These are phyloP conservation scores for Phytophthora tentaculata DNA, from an alignment of 352 stramenopile species.

Conservation along the genomic window DNA sequence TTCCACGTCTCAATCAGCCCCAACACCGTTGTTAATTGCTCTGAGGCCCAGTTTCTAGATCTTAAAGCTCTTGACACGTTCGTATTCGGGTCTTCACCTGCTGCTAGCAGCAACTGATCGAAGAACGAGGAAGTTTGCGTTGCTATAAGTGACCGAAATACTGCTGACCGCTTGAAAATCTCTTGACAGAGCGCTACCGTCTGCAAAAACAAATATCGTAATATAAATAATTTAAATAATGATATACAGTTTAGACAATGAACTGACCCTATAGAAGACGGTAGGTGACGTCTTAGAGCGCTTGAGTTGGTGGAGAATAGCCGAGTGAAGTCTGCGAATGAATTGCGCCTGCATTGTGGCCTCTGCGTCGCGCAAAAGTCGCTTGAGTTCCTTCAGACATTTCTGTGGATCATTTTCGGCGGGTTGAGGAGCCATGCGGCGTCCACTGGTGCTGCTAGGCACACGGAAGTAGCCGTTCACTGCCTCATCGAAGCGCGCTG, in stretches of 20 bases:
- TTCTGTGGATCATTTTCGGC: neutral
- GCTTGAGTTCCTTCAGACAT: constrained; percentile 44
- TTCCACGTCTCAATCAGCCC: constrained; percentile 68
- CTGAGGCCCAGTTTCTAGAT: constrained; percentile 20
- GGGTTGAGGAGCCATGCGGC: neutral
- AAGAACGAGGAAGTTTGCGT: constrained; percentile 53
- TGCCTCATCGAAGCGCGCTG: constrained; percentile 29
- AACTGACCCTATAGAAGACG: constrained; percentile 33
- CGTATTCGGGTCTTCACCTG: constrained; percentile 44
- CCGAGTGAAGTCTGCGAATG: constrained; percentile 31
- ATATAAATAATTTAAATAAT: neutral
- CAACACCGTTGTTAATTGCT: constrained; percentile 43
- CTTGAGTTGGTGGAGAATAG: constrained; percentile 34
- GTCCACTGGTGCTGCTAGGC: neutral
- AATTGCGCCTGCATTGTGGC: constrained; percentile 32
- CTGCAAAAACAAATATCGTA: constrained; percentile 18
- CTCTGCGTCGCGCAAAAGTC: constrained; percentile 32
- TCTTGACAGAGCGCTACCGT: constrained; percentile 47
- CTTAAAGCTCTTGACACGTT: constrained; percentile 37
- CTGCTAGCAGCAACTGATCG: constrained; percentile 48
- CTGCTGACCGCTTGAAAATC: constrained; percentile 65
- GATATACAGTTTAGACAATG: neutral
- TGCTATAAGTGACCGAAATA: constrained; percentile 55
- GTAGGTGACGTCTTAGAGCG: constrained; percentile 13
- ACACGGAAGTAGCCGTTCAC: constrained; percentile 38